phyloP scores from a whole-genome alignment of 768 basidiomycete species.

The Trametes meyenii region DNA sequence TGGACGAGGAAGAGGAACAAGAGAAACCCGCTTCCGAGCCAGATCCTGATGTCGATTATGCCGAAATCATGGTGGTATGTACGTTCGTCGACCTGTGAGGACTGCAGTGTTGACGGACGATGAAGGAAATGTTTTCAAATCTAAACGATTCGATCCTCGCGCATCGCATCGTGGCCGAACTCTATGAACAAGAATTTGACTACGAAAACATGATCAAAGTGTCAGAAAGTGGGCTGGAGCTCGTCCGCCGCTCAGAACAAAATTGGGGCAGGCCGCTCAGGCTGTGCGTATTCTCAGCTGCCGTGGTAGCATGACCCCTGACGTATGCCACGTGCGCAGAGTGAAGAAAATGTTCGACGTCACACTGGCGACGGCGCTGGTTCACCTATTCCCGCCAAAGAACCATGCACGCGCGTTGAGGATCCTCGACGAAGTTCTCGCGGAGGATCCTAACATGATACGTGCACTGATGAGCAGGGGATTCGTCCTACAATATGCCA shows the following conservation, averaged over 20 bases:
- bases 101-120: conserved; percentile 11
- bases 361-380: conserved; percentile 72
- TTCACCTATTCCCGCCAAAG: conserved; percentile 87
- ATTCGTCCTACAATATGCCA: conserved; percentile 65
- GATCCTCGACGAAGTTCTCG: conserved; percentile 74
- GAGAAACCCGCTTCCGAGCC: conserved; percentile 12
- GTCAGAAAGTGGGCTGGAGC: conserved; percentile 69
- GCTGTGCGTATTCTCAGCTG: conserved; percentile 41
- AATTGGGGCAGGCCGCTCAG: conserved; percentile 57
- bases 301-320: not conserved
- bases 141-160: conserved; percentile 64
- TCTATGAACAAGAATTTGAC: conserved; percentile 71
- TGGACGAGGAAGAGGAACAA: conserved; percentile 38
- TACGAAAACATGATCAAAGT: conserved; percentile 71
- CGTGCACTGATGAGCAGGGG: conserved; percentile 74
- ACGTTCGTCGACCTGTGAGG: not conserved
- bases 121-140: conserved; percentile 56
- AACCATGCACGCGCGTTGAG: conserved; percentile 80
- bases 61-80: conserved; percentile 65
- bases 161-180: conserved; percentile 62
- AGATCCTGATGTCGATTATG: conserved; percentile 50
- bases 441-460: conserved; percentile 61
- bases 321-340: conserved; percentile 40
- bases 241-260: conserved; percentile 54
- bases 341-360: conserved; percentile 69